Evolutionary conservation across 768 basidiomycete genomes (phyloP).

Genomic region (Cubamyces lactineus): DNA sequence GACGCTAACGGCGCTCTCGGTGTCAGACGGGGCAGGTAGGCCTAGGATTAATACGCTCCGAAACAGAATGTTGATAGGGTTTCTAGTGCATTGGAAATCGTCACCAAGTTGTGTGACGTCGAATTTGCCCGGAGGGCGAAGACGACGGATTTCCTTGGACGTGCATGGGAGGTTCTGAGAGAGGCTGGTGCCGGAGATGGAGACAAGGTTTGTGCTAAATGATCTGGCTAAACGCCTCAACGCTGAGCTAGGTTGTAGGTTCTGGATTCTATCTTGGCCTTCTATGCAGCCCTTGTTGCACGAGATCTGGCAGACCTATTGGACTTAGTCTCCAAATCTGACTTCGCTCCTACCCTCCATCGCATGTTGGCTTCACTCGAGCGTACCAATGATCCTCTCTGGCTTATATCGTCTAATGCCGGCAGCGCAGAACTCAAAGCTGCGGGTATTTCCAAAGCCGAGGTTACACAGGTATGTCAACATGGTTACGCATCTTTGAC

Average conservation of each 20-base stretch:
- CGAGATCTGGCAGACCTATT: slow-evolving; percentile 57
- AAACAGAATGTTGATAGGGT: not conserved
- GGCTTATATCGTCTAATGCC: slow-evolving; percentile 40
- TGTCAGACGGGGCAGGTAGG: slow-evolving; percentile 69
- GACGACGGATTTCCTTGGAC: slow-evolving; percentile 69
- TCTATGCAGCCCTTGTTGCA: slow-evolving; percentile 66
- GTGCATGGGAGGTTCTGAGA: slow-evolving; percentile 69
- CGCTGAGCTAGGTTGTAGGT: slow-evolving; percentile 44
- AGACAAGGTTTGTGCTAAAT: slow-evolving; percentile 53
- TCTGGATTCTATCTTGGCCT: slow-evolving; percentile 61
- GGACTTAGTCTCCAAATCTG: slow-evolving; percentile 51
- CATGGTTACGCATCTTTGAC: slow-evolving; percentile 3
- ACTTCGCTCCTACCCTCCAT: slow-evolving; percentile 35
- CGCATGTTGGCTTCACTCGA: slow-evolving; percentile 28
- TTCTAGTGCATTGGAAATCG: slow-evolving; percentile 73
- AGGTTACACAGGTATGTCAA: slow-evolving; percentile 54
- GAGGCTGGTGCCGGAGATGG: slow-evolving; percentile 60
- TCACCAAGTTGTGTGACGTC: slow-evolving; percentile 68
- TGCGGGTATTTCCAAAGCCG: slow-evolving; percentile 58
- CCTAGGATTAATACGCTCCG: not conserved
- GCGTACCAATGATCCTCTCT: slow-evolving; percentile 51
- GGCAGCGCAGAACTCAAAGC: slow-evolving; percentile 51
- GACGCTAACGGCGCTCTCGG: slow-evolving; percentile 52
- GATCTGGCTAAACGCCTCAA: not conserved
- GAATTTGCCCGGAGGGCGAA: slow-evolving; percentile 83